These are phyloP conservation scores for Zygoascus tannicola DNA, from an alignment of 805 yeast genomes.

Conservation along the genomic window DNA sequence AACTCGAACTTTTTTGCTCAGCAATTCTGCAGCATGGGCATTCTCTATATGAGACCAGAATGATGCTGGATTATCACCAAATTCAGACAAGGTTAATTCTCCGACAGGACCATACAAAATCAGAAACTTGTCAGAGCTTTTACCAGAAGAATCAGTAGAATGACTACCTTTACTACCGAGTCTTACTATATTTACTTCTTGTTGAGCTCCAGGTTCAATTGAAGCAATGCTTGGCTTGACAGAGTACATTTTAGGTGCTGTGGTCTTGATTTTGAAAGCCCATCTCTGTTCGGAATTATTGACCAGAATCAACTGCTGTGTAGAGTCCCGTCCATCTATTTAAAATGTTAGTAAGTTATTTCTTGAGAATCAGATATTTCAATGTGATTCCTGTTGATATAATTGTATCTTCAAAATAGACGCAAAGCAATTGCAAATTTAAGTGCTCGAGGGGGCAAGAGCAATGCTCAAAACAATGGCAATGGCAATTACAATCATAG, in stretches of 20 bases:
- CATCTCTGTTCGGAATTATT: constrained; percentile 37
- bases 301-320: not conserved
- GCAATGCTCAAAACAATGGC: not conserved
- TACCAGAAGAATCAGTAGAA: constrained; percentile 33
- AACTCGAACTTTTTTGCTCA: constrained; percentile 53
- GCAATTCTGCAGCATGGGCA: constrained; percentile 23
- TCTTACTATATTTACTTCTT: constrained; percentile 68
- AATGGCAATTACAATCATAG: not conserved
- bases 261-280: constrained; percentile 95
- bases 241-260: constrained; percentile 91
- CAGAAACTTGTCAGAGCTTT: constrained; percentile 82
- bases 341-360: not conserved
- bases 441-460: too few species aligned
- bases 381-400: not conserved
- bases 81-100: constrained; percentile 24
- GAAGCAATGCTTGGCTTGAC: constrained; percentile 92
- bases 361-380: not conserved
- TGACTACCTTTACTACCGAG: constrained; percentile 74
- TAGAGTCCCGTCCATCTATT: not conserved
- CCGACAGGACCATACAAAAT: constrained; percentile 79
- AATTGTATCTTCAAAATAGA: not conserved
- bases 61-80: constrained; percentile 40
- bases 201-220: constrained; percentile 61
- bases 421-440: not conserved
- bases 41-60: constrained; percentile 69